Conservation (phyloP, 2,329 filamentous ascomycete species). For the Aspergillus amoenus region DNA sequence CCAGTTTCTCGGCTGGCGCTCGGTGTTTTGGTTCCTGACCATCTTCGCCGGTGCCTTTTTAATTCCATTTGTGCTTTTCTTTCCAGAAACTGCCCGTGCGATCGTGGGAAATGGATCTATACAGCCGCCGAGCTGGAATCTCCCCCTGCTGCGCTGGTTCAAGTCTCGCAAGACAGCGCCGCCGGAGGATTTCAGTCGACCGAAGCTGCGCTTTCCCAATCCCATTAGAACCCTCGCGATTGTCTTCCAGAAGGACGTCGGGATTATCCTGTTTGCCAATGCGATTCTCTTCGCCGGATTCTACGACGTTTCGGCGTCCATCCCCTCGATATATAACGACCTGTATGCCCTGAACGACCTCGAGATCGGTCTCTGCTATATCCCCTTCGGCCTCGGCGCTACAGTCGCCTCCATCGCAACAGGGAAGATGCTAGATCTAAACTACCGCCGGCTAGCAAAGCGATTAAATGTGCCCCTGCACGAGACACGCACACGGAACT, state of each 20-base stretch:
- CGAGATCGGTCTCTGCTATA: slow-evolving; percentile 42
- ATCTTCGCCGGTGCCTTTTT: slow-evolving; percentile 54
- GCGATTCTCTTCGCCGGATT: slow-evolving; percentile 49
- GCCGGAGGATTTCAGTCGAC: slow-evolving; percentile 11
- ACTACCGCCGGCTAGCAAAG: slow-evolving; percentile 21
- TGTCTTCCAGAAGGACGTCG: slow-evolving; percentile 37
- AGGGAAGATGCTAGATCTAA: slow-evolving; percentile 22
- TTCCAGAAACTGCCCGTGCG: slow-evolving; percentile 53
- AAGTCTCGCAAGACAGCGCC: slow-evolving; percentile 1
- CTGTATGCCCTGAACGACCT: slow-evolving; percentile 51
- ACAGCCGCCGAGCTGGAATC: slow-evolving; percentile 27
- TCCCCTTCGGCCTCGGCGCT: slow-evolving; percentile 35
- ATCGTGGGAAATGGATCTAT: slow-evolving; percentile 40
- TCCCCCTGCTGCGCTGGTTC: slow-evolving; percentile 16
- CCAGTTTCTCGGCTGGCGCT: slow-evolving; percentile 63
- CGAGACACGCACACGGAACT: slow-evolving; percentile 5
- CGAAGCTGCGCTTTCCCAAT: slow-evolving; percentile 33
- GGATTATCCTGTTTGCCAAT: slow-evolving; percentile 38
- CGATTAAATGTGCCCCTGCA: neutral
- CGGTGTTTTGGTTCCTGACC: slow-evolving; percentile 67
- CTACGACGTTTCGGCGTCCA: slow-evolving; percentile 47
- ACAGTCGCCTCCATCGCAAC: slow-evolving; percentile 20
- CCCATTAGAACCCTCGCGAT: slow-evolving; percentile 39
- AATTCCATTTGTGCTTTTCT: slow-evolving; percentile 54
- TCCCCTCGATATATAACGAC: slow-evolving; percentile 47